Evolutionary conservation across 148 eudicot species (phyloP), one percentile per base, ranked within the genome.

Genomic region (Fagopyrum homotropicum): DNA sequence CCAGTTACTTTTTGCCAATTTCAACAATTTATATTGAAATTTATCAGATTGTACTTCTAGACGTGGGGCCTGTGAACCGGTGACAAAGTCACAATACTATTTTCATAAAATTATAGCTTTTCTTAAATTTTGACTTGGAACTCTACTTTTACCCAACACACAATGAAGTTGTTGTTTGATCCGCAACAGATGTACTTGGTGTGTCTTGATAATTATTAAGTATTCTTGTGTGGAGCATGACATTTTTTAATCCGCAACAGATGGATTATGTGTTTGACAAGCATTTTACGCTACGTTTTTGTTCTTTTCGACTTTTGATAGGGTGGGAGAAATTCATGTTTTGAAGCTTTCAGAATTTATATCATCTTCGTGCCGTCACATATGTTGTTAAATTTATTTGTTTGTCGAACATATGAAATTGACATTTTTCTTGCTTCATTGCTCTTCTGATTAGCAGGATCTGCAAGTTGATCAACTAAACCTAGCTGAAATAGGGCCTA

Each of bases 401-500:
- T 14, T 40, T 12, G 35, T 66, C 22, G 8, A 5, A 29, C 43
- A 40, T 66, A 66, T 2, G 19, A 66, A 9, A 46, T 66, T 35
- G 14, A 66, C 17, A 40, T 40, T 66, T 66, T 35, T 40, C 19
- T 8, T 66, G 47, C 47, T 66, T 64, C 19, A 35, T 9, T 77
- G 71, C 73, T 75, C 78, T 72, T 72, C 56, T 81, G 74, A 51
- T n/a, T 29, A 72, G 76, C 91, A 92, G 97, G 84, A 86, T 78
- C 80, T 96, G 85, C 84, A 79, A 85, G 95, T 96, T 74, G 99
- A 96, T 85, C 80, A 88, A 83, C 75, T 96, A 82, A 86, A 96
- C 75, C 84, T 96, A 63, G 90, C 93, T 26, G 90, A 92, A 64
- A 89, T 92, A 80, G 99, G 98, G 75, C 97, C 98, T 10, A 92